Base-by-base conservation (phyloP, 805 yeast genomes). In the Millerago galiae region DNA sequence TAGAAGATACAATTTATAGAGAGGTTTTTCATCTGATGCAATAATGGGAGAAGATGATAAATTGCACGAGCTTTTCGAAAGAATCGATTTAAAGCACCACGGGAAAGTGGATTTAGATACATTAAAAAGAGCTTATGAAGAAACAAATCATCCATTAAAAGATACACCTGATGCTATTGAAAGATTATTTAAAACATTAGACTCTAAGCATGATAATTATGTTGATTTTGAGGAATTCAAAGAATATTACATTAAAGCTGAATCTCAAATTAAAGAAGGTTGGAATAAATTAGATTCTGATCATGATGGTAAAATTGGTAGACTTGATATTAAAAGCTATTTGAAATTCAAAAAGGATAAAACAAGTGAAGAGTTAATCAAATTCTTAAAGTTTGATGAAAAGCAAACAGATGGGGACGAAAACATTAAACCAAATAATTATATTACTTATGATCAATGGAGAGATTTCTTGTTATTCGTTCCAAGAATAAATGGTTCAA, bases 371-470 rank as follows among this genome's bases (percentile, higher is more conserved):
- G 61, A 63, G 67, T 87, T 45, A 81, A 82, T 66, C 56, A 67
- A 29, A 72, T 68, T 44, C 47, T 32, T 49, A 25, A 37, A 43
- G 17, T 38, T 43, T 13, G 41, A 42, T n/a, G 45, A 47, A 16
- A 21, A 21, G 24, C 24, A 21, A 7, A 7, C 24, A 5, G 24
- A 21, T 21, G 24, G 24, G 7, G 24, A 21, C 7, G 43, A 41
- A 45, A 51, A 42, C 81, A 37, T 89, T 79, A 59, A 61, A 60
- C 46, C 64, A 43, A 30, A 35, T 29, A 91, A 93, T 1, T 75
- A 70, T 50, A 79, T 91, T 34, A 80, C 93, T 0, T 86, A 77
- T 56, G 88, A 88, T 40, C 91, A 91, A 53, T 93, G 95, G 76
- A 71, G 95, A 50, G 85, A 84, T 51, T 85, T 86, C 38, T 64